phyloP scores from a whole-genome alignment of 176 grass and related monocot species.

The Oryza brachyantha region DNA sequence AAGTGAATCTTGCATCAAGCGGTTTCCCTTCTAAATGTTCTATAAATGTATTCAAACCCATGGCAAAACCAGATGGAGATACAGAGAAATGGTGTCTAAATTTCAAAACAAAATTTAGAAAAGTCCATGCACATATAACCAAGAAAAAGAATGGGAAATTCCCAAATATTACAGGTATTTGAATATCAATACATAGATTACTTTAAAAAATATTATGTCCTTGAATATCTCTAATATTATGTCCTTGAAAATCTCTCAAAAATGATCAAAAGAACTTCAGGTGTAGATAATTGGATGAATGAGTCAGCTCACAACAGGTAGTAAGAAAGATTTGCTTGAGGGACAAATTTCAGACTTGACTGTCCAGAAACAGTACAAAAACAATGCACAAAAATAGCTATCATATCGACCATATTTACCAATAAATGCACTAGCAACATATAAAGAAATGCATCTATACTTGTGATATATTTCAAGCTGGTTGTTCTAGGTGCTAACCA shows the following conservation, averaged over 20 bases:
- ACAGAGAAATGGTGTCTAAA: background rate
- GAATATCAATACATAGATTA: background rate
- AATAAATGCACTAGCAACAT: background rate
- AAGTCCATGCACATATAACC: background rate
- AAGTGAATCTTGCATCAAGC: background rate
- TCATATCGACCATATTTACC: background rate
- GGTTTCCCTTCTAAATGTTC: background rate
- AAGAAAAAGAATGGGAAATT: background rate
- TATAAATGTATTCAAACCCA: background rate
- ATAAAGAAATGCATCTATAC: background rate
- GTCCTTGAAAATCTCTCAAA: background rate
- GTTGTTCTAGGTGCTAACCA: background rate
- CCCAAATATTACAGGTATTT: constrained; percentile 13
- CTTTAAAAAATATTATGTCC: background rate
- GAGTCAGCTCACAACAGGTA: background rate
- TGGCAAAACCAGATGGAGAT: background rate
- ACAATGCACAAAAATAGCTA: background rate
- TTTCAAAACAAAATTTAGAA: background rate
- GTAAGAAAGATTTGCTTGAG: background rate
- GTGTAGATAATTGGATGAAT: background rate
- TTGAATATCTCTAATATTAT: constrained; percentile 7
- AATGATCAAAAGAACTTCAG: background rate
- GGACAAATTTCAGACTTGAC: background rate
- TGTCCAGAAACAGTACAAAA: background rate
- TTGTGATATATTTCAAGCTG: background rate